phyloP scores from a whole-genome alignment of 2,329 filamentous ascomycete genomes.

The Clonostachys rosea region DNA sequence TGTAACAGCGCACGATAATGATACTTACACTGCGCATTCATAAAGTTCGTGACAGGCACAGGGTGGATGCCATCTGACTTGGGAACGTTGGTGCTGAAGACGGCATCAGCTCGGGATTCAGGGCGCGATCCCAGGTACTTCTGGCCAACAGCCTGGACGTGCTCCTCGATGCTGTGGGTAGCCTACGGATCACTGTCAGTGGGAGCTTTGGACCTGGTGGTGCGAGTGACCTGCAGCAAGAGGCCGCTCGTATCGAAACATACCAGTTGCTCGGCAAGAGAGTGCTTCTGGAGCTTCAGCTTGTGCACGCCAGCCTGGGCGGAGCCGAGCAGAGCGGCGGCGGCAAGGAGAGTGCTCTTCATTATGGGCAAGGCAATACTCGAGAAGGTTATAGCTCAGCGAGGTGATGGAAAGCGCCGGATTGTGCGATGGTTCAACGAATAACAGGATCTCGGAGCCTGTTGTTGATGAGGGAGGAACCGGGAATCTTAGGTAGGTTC shows the following conservation, averaged over 20 bases:
- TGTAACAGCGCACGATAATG: background rate
- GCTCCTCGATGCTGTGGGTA: conserved; percentile 72
- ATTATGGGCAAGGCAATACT: conserved; percentile 48
- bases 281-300: conserved; percentile 96
- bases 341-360: conserved; percentile 80
- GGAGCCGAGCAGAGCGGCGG: conserved; percentile 76
- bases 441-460: background rate
- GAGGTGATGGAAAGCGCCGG: no score
- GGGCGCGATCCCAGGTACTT: conserved; percentile 88
- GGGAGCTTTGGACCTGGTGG: conserved; percentile 1
- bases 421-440: no score
- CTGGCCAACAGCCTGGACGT: conserved; percentile 80
- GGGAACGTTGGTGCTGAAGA: conserved; percentile 73
- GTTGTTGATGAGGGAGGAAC: background rate
- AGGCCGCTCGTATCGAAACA: conserved; percentile 24
- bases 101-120: conserved; percentile 63
- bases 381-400: background rate
- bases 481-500: background rate
- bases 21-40: conserved; percentile 93
- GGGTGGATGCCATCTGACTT: conserved; percentile 66
- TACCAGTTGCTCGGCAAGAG: conserved; percentile 88
- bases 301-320: conserved; percentile 86
- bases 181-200: conserved; percentile 43
- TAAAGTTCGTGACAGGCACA: conserved; percentile 91
- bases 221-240: background rate